Evolutionary conservation across 225 moss, liverwort and hornwort genomes (phyloP), one percentile per base, ranked within the genome.

Genomic region (Anthoceros angustus): DNA sequence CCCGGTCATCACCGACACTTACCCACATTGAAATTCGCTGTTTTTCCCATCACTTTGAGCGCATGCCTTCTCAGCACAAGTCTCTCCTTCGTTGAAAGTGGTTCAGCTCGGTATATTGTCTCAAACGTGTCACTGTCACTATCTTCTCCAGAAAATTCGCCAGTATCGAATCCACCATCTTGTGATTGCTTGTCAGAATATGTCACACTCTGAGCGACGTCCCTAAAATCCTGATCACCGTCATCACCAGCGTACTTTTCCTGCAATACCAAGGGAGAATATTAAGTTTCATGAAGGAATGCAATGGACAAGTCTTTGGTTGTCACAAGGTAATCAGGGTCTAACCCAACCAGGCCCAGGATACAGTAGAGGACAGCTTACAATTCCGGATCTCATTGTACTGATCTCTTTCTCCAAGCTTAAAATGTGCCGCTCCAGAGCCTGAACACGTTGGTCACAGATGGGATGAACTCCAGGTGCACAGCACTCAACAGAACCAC

Each of bases 11-110:
- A 24, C 55, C 12, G 10, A 43, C 46, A 75, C 84, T 69, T 76
- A 89, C 95, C 95, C 62, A 98, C 82, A 25, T 84, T 88, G 40
- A 98, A 91, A 74, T 98, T 88, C 40, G 95, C 88, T 69, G 83
- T 74, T 80, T 75, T 88, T 12, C 78, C 71, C 40, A 55, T 15
- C 18, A 83, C 74, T 63, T 83, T 91, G 40, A 89, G 78, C 42
- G 95, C 92, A 69, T 87, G 75, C 71, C 87, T 83, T 41, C 88
- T 83, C 71, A 98, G 71, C 20, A 78, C 38, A 42, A 84, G 78
- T 42, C 76, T 80, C 70, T 91, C 82, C 71, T 73, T 91, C 42
- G 88, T 86, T 32, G 95, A 70, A 18, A 91, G 82, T 15, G 91
- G 83, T 69, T 86, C 88, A 9, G 91, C 95, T 71, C 83, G 83